These are phyloP conservation scores for Fomitopsis palustris DNA, from an alignment of 1,284 basidiomycete species.

Conservation along the genomic window DNA sequence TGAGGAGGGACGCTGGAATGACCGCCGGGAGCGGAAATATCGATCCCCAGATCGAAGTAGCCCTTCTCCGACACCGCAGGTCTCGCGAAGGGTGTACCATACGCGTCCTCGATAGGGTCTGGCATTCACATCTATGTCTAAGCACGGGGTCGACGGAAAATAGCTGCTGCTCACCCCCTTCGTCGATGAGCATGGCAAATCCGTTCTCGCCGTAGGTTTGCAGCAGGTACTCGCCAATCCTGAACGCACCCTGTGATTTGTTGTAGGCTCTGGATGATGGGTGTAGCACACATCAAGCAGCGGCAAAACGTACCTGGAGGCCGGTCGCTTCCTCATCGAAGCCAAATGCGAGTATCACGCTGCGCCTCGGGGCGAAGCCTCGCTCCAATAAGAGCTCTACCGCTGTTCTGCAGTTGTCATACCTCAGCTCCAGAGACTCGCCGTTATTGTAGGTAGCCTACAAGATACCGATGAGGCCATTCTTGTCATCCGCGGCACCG, in stretches of 20 bases:
- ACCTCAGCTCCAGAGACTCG: not conserved
- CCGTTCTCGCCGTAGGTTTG: constrained; percentile 47
- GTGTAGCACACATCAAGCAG: not conserved
- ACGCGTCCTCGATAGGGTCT: constrained; percentile 30
- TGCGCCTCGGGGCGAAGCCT: constrained; percentile 48
- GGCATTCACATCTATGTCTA: constrained; percentile 4
- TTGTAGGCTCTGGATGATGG: not conserved
- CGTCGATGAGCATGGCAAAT: constrained; percentile 53
- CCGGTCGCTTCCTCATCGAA: constrained; percentile 68
- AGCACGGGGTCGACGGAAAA: not conserved
- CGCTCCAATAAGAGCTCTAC: constrained; percentile 48
- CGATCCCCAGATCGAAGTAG: constrained; percentile 46
- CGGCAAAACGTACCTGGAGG: constrained; percentile 31
- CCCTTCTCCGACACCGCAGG: constrained; percentile 66
- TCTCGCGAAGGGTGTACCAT: constrained; percentile 36
- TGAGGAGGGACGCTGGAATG: constrained; percentile 61
- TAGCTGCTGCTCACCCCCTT: constrained; percentile 33
- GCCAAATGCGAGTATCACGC: constrained; percentile 62
- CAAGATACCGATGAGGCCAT: constrained; percentile 53
- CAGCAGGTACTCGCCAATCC: constrained; percentile 43
- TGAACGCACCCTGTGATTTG: constrained; percentile 41
- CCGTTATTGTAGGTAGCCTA: constrained; percentile 14
- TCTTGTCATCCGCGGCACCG: constrained; percentile 61
- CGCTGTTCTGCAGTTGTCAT: constrained; percentile 20
- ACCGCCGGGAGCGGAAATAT: constrained; percentile 55